These are phyloP conservation scores for Friedmanniomyces endolithicus DNA, from an alignment of 495 filamentous ascomycete species.

Conservation along the genomic window DNA sequence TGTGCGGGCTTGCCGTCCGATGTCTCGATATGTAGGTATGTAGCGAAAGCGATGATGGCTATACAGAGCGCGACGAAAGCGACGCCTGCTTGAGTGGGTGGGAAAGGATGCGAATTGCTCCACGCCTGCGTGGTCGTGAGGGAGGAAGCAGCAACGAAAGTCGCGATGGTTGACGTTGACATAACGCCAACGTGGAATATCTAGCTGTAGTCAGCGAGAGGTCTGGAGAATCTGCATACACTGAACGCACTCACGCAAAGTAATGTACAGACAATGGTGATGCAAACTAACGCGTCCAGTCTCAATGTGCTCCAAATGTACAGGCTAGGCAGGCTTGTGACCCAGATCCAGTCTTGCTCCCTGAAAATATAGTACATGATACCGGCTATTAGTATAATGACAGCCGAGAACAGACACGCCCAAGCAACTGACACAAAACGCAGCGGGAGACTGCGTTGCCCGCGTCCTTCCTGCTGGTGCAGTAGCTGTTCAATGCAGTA, in stretches of 20 bases:
- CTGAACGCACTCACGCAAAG: constrained; percentile 16
- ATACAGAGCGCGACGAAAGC: constrained; percentile 9
- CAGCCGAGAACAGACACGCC: constrained; percentile 19
- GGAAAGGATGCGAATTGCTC: constrained; percentile 18
- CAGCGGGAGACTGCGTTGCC: background rate
- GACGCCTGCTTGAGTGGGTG: constrained; percentile 1
- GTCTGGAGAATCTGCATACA: background rate
- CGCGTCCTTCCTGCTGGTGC: constrained; percentile 4
- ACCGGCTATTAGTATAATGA: background rate
- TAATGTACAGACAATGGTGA: constrained; percentile 21
- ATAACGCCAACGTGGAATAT: constrained; percentile 10
- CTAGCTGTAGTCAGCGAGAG: constrained; percentile 2
- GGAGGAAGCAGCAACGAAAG: constrained; percentile 12
- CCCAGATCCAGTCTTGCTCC: constrained; percentile 20
- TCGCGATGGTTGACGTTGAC: constrained; percentile 9
- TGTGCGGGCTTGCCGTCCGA: background rate
- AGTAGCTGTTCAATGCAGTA: constrained; percentile 11
- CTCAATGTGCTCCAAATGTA: constrained; percentile 17
- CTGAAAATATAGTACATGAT: background rate
- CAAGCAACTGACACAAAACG: constrained; percentile 18
- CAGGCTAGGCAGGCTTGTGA: background rate
- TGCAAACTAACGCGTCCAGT: constrained; percentile 14
- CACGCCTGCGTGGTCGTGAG: constrained; percentile 15
- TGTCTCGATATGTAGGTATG: constrained; percentile 14
- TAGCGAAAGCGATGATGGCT: constrained; percentile 4